Conservation (phyloP, 2,329 filamentous ascomycete genomes). For the Fusarium poae region DNA sequence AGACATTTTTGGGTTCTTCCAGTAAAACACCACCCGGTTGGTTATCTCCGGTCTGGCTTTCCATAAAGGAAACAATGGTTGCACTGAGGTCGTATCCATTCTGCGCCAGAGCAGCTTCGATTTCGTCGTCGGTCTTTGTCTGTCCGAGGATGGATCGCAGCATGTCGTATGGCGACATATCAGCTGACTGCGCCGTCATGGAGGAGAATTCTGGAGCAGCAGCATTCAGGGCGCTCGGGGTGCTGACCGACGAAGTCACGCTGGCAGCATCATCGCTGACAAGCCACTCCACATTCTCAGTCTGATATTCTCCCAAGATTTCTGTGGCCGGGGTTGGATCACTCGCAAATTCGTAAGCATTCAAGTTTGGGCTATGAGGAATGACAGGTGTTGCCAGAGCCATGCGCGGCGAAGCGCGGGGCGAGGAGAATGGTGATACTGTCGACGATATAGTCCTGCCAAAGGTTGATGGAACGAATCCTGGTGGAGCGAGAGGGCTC, state of each 20-base stretch:
- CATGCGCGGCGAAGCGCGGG: slow-evolving; percentile 90
- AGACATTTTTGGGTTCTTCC: slow-evolving; percentile 73
- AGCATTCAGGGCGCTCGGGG: slow-evolving; percentile 79
- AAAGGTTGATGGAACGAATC: slow-evolving; percentile 84
- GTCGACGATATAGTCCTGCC: slow-evolving; percentile 79
- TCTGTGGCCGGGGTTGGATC: slow-evolving; percentile 85
- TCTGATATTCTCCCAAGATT: slow-evolving; percentile 90
- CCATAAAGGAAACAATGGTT: slow-evolving; percentile 90
- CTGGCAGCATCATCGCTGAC: slow-evolving; percentile 89
- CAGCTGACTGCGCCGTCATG: slow-evolving; percentile 73
- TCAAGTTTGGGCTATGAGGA: slow-evolving; percentile 92
- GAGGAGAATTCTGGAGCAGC: slow-evolving; percentile 82
- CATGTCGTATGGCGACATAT: slow-evolving; percentile 99
- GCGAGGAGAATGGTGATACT: slow-evolving; percentile 92
- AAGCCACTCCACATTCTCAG: slow-evolving; percentile 96
- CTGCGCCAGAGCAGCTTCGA: slow-evolving; percentile 87
- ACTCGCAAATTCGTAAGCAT: slow-evolving; percentile 92
- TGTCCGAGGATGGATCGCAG: slow-evolving; percentile 93
- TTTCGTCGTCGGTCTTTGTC: slow-evolving; percentile 90
- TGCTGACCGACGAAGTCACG: slow-evolving; percentile 78
- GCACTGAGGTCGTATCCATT: slow-evolving; percentile 95
- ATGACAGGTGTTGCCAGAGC: slow-evolving; percentile 91
- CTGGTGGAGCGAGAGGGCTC: slow-evolving; percentile 85
- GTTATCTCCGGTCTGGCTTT: slow-evolving; percentile 64
- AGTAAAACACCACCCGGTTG: slow-evolving; percentile 52